Base-by-base conservation (phyloP, 208 protist genomes). In the Leptomonas seymouri region DNA sequence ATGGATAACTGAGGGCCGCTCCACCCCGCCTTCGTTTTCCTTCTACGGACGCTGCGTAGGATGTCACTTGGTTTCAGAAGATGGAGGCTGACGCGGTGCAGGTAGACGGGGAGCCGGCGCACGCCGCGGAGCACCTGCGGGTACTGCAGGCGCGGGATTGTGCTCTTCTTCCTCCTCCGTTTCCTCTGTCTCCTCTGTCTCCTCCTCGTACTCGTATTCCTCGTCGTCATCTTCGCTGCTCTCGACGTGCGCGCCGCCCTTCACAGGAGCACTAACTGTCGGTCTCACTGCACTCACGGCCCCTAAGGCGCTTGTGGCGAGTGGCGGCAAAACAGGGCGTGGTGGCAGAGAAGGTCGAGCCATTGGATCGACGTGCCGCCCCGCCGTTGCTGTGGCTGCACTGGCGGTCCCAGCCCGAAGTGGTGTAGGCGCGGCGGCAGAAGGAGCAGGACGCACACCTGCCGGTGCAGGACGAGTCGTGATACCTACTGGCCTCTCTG, bases 141-240 rank as follows among this genome's bases (percentile, higher is more conserved):
- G n/a, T n/a, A n/a, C 51, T 0, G 51, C 15, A 45, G 54, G 15
- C 4, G 28, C 34, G 2, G 56, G 20, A 5, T 48, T n/a, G 7
- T 48, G 42, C 50, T 58, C 67, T 27, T 48, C 51, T 27, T 48
- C 57, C 12, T 70, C 55, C 25, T 71, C 60, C 18, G 25, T 66
- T 53, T 75, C 62, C 34, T 57, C 60, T 41, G 61, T 53, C 42
- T 81, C 71, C 44, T 73, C 71, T 45, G 71, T 61, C n/a, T 56
- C 56, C 6, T 58, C 2, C 39, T 36, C 12, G 48, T 67, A 28
- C 36, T 39, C 36, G 34, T 53, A 21, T 25, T 51, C 25, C 44
- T 46, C n/a, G 8, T 67, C 25, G 57, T 51, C 25, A 30, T 46
- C n/a, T 6, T 67, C 25, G 57, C 46, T 31, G 34, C 50, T 31